Evolutionary conservation across 768 basidiomycete genomes (phyloP).

Genomic region (Porphyrellus cyaneotinctus): DNA sequence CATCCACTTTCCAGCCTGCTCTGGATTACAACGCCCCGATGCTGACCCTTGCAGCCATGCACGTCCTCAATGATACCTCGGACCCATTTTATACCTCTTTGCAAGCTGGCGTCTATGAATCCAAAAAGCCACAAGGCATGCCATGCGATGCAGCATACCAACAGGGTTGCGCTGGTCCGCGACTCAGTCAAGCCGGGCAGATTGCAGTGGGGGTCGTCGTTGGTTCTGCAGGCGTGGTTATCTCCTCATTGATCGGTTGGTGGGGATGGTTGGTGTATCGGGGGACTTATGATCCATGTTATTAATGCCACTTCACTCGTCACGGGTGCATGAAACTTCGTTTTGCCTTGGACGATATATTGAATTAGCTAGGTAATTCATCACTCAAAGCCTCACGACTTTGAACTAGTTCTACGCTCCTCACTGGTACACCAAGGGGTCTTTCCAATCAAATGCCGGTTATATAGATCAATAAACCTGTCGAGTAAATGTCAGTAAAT

Average conservation of each 20-base stretch:
- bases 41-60: constrained; percentile 79
- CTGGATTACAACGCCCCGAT: constrained; percentile 89
- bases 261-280: constrained; percentile 33
- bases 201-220: constrained; percentile 71
- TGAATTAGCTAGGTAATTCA: no score
- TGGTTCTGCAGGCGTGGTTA: constrained; percentile 54
- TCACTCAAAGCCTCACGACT: no score
- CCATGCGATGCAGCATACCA: constrained; percentile 77
- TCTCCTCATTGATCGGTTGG: constrained; percentile 43
- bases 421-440: no score
- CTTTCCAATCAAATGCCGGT: no score
- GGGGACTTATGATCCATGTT: constrained; percentile 20
- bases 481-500: constrained; percentile 1
- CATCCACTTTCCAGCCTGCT: constrained; percentile 47
- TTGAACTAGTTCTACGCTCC: no score
- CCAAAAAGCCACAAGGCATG: constrained; percentile 55
- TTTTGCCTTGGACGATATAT: no score
- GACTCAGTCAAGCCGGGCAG: constrained; percentile 55
- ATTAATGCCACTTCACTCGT: constrained; percentile 11
- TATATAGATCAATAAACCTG: constrained; percentile 22
- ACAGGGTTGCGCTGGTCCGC: constrained; percentile 45
- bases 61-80: constrained; percentile 57
- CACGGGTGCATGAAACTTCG: no score
- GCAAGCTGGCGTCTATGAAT: constrained; percentile 61
- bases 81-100: constrained; percentile 80